Evolutionary conservation across 2,329 filamentous ascomycete genomes (phyloP).

Genomic region (Podosphaera leucotricha): DNA sequence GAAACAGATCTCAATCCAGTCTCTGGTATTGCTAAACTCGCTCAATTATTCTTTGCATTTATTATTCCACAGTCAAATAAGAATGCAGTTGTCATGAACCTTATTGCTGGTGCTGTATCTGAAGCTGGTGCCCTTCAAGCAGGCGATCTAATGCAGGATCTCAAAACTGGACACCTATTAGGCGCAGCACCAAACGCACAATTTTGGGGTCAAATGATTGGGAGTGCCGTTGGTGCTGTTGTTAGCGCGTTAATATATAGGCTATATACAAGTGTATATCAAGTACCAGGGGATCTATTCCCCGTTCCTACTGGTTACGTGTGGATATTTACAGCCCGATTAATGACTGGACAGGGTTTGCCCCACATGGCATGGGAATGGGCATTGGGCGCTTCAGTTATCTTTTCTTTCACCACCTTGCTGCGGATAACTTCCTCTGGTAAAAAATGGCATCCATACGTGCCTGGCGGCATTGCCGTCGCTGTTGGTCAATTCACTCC

Average conservation of each 20-base stretch:
- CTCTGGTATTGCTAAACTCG: conserved; percentile 87
- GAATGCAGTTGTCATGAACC: conserved; percentile 81
- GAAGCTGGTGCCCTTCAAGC: conserved; percentile 77
- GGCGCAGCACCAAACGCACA: conserved; percentile 84
- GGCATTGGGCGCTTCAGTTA: conserved; percentile 45
- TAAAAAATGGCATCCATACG: conserved; percentile 43
- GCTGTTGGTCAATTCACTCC: conserved; percentile 44
- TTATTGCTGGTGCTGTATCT: conserved; percentile 74
- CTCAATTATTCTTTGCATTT: conserved; percentile 82
- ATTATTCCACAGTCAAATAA: conserved; percentile 61
- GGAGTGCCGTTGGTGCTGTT: conserved; percentile 64
- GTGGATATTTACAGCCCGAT: conserved; percentile 86
- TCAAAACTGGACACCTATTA: conserved; percentile 86
- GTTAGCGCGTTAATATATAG: conserved; percentile 72
- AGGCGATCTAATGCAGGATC: conserved; percentile 87
- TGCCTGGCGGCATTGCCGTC: conserved; percentile 88
- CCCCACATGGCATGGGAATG: conserved; percentile 66
- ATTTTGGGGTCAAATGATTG: conserved; percentile 90
- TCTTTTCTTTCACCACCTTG: conserved; percentile 52
- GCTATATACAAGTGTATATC: conserved; percentile 74
- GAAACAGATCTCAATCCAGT: conserved; percentile 93
- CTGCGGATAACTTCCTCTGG: conserved; percentile 33
- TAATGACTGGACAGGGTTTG: conserved; percentile 77
- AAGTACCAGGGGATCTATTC: conserved; percentile 71
- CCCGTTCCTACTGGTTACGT: conserved; percentile 88